Base-by-base conservation (phyloP, 352 stramenopile species). In the Phytophthora brassicae region DNA sequence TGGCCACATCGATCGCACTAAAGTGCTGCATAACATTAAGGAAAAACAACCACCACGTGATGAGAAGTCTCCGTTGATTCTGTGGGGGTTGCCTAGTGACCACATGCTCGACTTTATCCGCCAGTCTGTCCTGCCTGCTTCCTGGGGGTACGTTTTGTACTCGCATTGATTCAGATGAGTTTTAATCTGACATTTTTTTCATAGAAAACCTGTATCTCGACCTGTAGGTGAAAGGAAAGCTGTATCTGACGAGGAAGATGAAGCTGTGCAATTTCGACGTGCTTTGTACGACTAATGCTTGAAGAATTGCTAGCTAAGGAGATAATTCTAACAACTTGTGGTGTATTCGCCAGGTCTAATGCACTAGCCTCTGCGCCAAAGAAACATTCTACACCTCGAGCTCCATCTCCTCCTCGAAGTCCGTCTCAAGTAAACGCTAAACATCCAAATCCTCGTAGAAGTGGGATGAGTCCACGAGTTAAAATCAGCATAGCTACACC, bases 21-120 rank as follows among this genome's bases (percentile, higher is more conserved):
- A 86, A 54, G 72, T 81, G 35, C 56, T 89, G 41, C 75, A 75
- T 6, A 77, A 75, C 39, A 67, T 54, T 45, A 56, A 43, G 39
- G 48, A 49, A 17, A 62, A 50, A 14, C 36, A 39, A 41, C 57
- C 39, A 3, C 35, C 38, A 7, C 12, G 8, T 0, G 47, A 52
- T 39, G 55, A 69, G n/a, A 20, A 48, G 20, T 78, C 77, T 0
- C 79, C 76, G 1, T 45, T 90, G 13, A 66, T 77, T 17, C 60
- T 87, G 17, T 91, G 84, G 84, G 79, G 79, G 0, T 56, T 91
- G 42, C 81, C 84, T 26, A 68, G 80, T 19, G 81, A 91, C 41
- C 77, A 91, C 46, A 84, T 90, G 43, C 63, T 91, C 39, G 80
- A 89, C 28, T 93, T 86, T 60, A 90, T 93, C 48, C 78, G 80